These are phyloP conservation scores for Elongisporangium anandrum DNA, from an alignment of 352 stramenopile genomes.

Conservation along the genomic window DNA sequence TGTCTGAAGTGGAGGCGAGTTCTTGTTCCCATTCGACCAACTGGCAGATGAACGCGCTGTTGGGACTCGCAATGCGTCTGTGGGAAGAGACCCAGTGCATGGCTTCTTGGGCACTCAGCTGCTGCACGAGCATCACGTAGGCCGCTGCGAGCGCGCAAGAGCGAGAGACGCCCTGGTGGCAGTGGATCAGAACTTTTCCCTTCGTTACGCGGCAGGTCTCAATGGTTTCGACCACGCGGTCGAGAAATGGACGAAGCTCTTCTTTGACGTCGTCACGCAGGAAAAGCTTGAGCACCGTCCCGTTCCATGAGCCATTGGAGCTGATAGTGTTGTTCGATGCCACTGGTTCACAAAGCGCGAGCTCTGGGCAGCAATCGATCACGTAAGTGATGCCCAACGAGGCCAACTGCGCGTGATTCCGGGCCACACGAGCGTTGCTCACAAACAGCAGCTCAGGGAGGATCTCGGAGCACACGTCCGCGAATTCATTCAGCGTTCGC, in stretches of 20 bases:
- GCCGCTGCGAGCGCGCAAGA: conserved; percentile 64
- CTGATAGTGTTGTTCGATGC: too few relatives aligned
- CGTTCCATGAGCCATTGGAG: background rate
- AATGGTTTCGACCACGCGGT: conserved; percentile 42
- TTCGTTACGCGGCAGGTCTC: conserved; percentile 9
- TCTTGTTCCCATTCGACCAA: conserved; percentile 62
- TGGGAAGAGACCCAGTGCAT: conserved; percentile 33
- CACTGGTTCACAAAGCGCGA: conserved; percentile 10
- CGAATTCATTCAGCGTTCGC: conserved; percentile 26
- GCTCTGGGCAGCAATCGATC: conserved; percentile 51
- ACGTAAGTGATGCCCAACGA: conserved; percentile 47
- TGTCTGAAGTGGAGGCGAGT: conserved; percentile 10
- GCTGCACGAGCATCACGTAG: conserved; percentile 46
- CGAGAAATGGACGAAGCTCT: conserved; percentile 58
- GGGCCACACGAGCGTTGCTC: conserved; percentile 44
- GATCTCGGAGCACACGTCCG: conserved; percentile 57
- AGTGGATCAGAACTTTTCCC: conserved; percentile 51
- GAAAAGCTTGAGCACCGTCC: conserved; percentile 25
- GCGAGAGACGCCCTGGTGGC: conserved; percentile 66
- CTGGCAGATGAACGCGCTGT: conserved; percentile 62
- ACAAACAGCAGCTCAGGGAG: conserved; percentile 49
- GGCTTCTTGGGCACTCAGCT: conserved; percentile 27
- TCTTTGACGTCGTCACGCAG: conserved; percentile 58
- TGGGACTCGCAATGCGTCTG: conserved; percentile 52
- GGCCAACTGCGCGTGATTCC: conserved; percentile 16